Percentiles rank a stretch among this genome's conserved stretches.
These are phyloP conservation scores for Arthroderma sp. DNA, from an alignment of 2,329 filamentous ascomycete species.

Conservation along the genomic window DNA sequence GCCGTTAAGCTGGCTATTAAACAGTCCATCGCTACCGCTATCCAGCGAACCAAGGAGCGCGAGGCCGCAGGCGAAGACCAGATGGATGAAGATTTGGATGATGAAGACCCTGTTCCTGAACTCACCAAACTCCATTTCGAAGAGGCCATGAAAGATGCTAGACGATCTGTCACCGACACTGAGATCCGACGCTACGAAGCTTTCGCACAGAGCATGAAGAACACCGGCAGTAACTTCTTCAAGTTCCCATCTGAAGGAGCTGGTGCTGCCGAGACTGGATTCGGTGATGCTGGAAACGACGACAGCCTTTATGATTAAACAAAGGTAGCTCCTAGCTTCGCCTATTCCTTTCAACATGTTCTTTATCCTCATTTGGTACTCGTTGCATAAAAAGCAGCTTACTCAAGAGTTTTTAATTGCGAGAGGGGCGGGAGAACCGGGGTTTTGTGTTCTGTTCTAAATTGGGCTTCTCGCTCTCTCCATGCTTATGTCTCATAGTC, in stretches of 20 bases:
- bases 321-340: neutral
- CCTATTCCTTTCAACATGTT: neutral
- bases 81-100: slow-evolving; percentile 68
- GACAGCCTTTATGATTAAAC: slow-evolving; percentile 77
- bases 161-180: slow-evolving; percentile 87
- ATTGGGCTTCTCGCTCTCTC: neutral
- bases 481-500: neutral
- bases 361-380: neutral
- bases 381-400: neutral
- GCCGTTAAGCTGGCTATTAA: slow-evolving; percentile 99
- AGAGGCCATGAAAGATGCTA: slow-evolving; percentile 92
- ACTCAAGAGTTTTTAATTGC: neutral
- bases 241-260: slow-evolving; percentile 66
- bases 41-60: slow-evolving; percentile 78
- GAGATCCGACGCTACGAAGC: slow-evolving; percentile 98
- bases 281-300: slow-evolving; percentile 82
- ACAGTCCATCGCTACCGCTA: slow-evolving; percentile 79
- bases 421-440: neutral
- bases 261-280: slow-evolving; percentile 42
- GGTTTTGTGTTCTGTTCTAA: neutral
- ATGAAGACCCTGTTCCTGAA: slow-evolving; percentile 87
- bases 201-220: slow-evolving; percentile 99
- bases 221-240: slow-evolving; percentile 84
- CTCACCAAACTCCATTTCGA: slow-evolving; percentile 95
- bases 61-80: slow-evolving; percentile 69